Evolutionary conservation across 257 asterid genomes (phyloP).

Genomic region (Henckelia pumila): DNA sequence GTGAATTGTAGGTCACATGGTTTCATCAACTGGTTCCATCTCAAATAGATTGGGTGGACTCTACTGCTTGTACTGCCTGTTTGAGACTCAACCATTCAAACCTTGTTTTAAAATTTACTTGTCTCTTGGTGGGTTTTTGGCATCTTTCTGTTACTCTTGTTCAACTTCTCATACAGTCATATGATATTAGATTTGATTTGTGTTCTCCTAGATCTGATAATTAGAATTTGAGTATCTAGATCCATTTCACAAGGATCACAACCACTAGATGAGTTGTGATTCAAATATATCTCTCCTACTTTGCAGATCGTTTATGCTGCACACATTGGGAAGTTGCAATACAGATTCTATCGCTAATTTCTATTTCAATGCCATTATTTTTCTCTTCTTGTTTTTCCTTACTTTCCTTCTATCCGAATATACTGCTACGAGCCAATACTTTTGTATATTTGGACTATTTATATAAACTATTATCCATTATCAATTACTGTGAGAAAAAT

Average conservation of each 20-base stretch:
- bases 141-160: constrained; percentile 7
- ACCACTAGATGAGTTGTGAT: not conserved
- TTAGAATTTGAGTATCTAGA: not conserved
- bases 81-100: constrained; percentile 75
- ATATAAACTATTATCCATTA: too few species aligned
- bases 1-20: constrained; percentile 55
- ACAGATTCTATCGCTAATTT: not conserved
- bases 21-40: constrained; percentile 49
- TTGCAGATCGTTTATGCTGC: constrained; percentile 1
- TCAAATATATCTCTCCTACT: not conserved
- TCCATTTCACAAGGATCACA: not conserved
- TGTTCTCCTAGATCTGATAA: constrained; percentile 17
- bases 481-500: too few species aligned
- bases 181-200: constrained; percentile 8
- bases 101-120: constrained; percentile 75
- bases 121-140: constrained; percentile 51
- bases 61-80: constrained; percentile 75
- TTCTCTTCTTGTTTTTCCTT: not conserved
- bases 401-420: not conserved
- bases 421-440: constrained; percentile 2
- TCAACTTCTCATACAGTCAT: not conserved
- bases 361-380: not conserved
- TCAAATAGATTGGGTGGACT: constrained; percentile 72
- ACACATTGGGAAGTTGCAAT: constrained; percentile 8
- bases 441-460: not conserved